Base-by-base conservation (phyloP, 2,329 filamentous ascomycete species). In the Ascochyta rabiei region DNA sequence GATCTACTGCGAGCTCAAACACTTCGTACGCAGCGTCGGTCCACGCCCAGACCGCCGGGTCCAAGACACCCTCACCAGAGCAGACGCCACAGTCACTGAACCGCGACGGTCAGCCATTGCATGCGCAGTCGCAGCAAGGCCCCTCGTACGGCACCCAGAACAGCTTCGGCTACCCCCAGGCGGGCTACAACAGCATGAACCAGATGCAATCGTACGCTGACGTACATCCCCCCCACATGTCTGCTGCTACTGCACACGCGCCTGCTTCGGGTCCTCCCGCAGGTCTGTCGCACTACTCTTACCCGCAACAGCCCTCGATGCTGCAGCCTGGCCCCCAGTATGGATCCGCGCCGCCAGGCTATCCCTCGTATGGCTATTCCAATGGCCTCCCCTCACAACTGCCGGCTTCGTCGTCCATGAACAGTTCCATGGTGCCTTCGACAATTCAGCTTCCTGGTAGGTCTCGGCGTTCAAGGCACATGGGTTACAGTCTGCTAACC, bases 161-260 rank as follows among this genome's bases (percentile, higher is more conserved):
- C 61, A 64, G 68, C 64, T 75, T 74, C 70, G 67, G 68, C 62
- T 75, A 74, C 58, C 59, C 66, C 53, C 60, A 64, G 40, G 68
- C 71, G 48, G 68, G 71, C 50, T 80, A 80, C 72, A 71, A 69
- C 75, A 80, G 76, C 77, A 96, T 97, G 93, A 96, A 96, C 80
- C 88, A 89, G 77, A 84, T 84, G 67, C 85, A 86, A 70, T 82
- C 86, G 65, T 93, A 96, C 68, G 90, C 96, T 87, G 95, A 96
- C 76, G 92, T 95, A 71, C 84, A 88, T 72, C 80, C 85, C 61
- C 79, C 83, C 68, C 90, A 95, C 76, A 88, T 96, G 81, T 89
- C 90, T 67, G 85, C 87, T 63, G 88, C 88, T 57, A 90, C 90
- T 73, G 82, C 86, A 56, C 89, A 89, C 68, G 82, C 87, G 55